Evolutionary conservation across 73 alveolate species (phyloP), one percentile per base, ranked within the genome.

Genomic region (Paramecium octaurelia): DNA sequence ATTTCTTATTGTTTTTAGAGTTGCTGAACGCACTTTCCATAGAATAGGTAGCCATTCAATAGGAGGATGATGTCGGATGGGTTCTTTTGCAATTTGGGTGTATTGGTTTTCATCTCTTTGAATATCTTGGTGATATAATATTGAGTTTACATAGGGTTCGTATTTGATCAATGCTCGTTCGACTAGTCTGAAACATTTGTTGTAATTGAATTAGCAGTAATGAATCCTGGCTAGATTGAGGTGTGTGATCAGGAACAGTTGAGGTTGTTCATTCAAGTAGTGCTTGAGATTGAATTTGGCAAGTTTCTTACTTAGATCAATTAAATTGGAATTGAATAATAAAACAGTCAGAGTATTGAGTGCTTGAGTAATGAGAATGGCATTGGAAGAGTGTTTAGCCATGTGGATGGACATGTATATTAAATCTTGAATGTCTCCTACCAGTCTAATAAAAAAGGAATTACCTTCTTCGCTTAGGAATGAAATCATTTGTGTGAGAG

Each of bases 61-160:
- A 75, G 36, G 16, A 75, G 12, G 6, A 75, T 36, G 7, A 75
- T 42, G 20, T 75, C 88, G 7, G 60, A 35, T 34, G 58, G 58
- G 20, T 35, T 23, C 21, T 75, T 38, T 9, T 38, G 35, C 11
- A 75, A 75, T 11, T 42, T 35, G 1, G 8, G n/a, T 3, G 58
- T 10, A 38, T 75, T 75, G 58, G 60, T 42, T 38, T 75, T 75
- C 88, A 75, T 75, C 46, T 75, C 64, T 23, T 75, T 75, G 12
- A 75, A 75, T 34, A 75, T 75, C 88, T 75, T 21, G 7, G 27
- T 31, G 18, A 75, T 35, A 38, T 3, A 35, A 38, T 35, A 42
- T 75, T 35, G 46, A 29, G n/a, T 64, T 34, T 75, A 75, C 88
- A 75, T 38, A 75, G 20, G 88, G 88, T 75, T 75, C 88, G 12